Percentiles rank a stretch among this genome's conserved stretches.
Conservation (phyloP, 148 eudicot species). For the Diospyros kaki region DNA sequence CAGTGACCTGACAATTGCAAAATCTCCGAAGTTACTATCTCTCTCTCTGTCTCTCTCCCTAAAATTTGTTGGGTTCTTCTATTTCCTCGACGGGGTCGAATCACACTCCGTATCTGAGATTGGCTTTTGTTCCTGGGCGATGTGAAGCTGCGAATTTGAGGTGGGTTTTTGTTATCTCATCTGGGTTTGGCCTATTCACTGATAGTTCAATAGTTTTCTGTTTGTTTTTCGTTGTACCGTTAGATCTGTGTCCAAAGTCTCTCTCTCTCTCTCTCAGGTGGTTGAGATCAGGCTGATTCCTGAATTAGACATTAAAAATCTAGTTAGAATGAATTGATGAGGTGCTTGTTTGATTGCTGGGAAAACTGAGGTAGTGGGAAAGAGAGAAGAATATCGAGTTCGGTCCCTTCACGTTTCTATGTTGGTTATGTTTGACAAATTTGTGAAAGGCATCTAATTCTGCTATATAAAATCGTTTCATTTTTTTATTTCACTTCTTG, state of each 20-base stretch:
- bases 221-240: neutral
- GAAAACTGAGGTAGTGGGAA: no score
- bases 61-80: constrained; percentile 2
- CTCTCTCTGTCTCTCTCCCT: neutral
- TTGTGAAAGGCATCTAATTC: neutral
- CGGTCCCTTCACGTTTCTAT: neutral
- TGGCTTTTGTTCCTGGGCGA: neutral
- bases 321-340: no score
- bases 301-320: neutral
- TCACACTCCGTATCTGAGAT: neutral
- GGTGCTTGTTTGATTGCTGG: no score
- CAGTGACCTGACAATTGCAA: neutral
- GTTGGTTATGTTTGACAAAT: neutral
- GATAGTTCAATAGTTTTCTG: neutral
- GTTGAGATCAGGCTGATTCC: neutral
- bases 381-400: neutral
- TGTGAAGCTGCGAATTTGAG: constrained; percentile 9
- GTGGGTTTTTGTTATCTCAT: constrained; percentile 14
- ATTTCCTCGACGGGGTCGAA: neutral
- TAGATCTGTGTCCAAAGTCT: constrained; percentile 13
- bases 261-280: neutral
- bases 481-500: neutral
- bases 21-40: neutral
- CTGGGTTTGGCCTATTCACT: neutral
- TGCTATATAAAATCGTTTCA: neutral